Percentiles rank a stretch among this genome's conserved stretches.
These are phyloP conservation scores for Urtica urens DNA, from an alignment of 306 rosid species.

Conservation along the genomic window DNA sequence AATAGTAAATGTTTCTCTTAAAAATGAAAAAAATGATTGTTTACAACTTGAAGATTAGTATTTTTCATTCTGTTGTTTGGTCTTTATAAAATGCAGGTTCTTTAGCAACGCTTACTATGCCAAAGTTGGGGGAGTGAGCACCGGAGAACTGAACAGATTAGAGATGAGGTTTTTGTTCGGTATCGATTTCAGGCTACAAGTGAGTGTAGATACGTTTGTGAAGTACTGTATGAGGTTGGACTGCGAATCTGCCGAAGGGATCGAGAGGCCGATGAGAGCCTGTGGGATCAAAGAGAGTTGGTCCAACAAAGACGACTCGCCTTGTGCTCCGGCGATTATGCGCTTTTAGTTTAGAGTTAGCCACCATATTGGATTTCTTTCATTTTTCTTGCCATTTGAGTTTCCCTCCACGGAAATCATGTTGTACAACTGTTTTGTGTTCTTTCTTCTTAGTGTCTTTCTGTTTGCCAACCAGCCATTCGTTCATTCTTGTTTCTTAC, in stretches of 20 bases:
- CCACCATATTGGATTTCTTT: too few species aligned
- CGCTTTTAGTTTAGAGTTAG: too few species aligned
- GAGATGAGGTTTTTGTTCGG: conserved; percentile 77
- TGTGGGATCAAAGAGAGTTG: conserved; percentile 63
- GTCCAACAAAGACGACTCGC: conserved; percentile 60
- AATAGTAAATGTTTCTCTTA: too few species aligned
- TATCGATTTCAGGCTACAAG: conserved; percentile 82
- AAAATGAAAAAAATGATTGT: too few species aligned
- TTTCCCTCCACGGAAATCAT: too few species aligned
- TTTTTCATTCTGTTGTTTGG: not conserved
- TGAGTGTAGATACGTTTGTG: conserved; percentile 54
- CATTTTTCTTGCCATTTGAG: too few species aligned
- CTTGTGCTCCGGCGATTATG: conserved; percentile 56
- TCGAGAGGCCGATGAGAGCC: conserved; percentile 68
- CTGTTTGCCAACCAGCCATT: too few species aligned
- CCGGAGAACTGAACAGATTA: conserved; percentile 67
- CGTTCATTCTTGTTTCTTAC: not conserved
- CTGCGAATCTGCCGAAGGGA: conserved; percentile 48
- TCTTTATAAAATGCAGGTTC: conserved; percentile 67
- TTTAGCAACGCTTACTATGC: conserved; percentile 94
- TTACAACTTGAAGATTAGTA: too few species aligned
- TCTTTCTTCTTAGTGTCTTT: too few species aligned
- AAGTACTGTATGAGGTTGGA: conserved; percentile 66
- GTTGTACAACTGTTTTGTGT: too few species aligned
- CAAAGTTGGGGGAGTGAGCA: conserved; percentile 88